Conservation (phyloP, 2,329 filamentous ascomycete species). For the Colletotrichum melonis region DNA sequence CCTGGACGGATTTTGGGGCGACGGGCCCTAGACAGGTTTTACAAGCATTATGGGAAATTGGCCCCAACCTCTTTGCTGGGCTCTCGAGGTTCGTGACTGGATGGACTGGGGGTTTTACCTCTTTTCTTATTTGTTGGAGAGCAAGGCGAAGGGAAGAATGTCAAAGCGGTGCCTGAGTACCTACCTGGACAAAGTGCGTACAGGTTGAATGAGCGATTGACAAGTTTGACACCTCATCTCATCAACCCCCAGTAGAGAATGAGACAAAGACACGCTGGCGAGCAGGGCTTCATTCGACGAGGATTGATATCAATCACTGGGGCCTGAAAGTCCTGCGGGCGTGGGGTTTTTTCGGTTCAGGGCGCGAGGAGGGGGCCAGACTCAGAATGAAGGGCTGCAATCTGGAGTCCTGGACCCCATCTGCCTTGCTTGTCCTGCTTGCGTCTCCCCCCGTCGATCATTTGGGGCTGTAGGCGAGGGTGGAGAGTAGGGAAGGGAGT, state of each 20-base stretch:
- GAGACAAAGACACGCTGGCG: too few species aligned
- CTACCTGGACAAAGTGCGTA: too few species aligned
- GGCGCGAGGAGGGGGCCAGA: neutral
- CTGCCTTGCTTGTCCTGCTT: neutral
- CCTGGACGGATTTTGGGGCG: neutral
- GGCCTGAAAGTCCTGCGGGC: neutral
- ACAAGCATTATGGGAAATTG: slow-evolving; percentile 23
- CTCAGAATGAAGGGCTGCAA: neutral
- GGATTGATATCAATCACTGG: neutral
- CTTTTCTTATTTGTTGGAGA: neutral
- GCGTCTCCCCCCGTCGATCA: slow-evolving; percentile 4
- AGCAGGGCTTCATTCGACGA: too few species aligned
- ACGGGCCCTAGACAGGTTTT: neutral
- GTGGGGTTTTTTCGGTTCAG: neutral
- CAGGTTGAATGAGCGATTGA: too few species aligned
- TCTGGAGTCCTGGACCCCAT: slow-evolving; percentile 14
- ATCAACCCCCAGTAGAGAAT: too few species aligned
- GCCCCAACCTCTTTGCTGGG: slow-evolving; percentile 9
- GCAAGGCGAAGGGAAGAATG: too few species aligned
- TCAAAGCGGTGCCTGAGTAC: too few species aligned
- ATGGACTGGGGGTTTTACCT: too few species aligned
- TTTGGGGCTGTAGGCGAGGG: slow-evolving; percentile 6
- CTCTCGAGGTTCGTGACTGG: neutral
- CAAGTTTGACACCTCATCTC: too few species aligned
- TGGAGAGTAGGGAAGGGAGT: too few species aligned